Conservation (phyloP, 2,329 filamentous ascomycete species). For the Colletotrichum tabaci region DNA sequence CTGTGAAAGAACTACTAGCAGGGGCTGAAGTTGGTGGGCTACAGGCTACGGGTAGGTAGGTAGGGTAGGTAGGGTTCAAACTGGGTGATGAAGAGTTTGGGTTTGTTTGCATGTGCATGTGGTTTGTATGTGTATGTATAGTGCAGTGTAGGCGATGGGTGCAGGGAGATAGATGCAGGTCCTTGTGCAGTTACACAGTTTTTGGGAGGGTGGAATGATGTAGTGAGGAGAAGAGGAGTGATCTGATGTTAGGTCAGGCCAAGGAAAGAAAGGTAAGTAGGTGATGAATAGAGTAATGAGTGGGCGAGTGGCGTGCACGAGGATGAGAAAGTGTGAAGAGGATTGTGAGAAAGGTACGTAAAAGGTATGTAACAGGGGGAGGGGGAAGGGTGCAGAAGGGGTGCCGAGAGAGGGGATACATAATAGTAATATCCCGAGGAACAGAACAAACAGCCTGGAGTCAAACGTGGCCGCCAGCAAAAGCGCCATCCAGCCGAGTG, state of each 20-base stretch:
- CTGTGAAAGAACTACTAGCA: slow-evolving; percentile 27
- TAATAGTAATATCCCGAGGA: slow-evolving; percentile 26
- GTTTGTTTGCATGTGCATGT: slow-evolving; percentile 33
- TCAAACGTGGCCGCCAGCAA: slow-evolving; percentile 3
- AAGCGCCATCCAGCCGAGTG: neutral
- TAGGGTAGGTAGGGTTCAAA: neutral
- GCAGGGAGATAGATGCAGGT: neutral
- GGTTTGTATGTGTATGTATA: neutral
- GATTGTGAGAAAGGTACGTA: slow-evolving; percentile 32
- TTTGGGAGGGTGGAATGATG: slow-evolving; percentile 11
- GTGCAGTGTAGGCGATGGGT: neutral
- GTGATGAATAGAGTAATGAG: slow-evolving; percentile 28
- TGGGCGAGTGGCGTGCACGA: slow-evolving; percentile 33
- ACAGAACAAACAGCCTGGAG: slow-evolving; percentile 1
- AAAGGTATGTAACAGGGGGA: slow-evolving; percentile 32
- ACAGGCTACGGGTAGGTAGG: neutral
- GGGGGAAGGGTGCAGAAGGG: slow-evolving; percentile 4
- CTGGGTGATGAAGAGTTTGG: neutral
- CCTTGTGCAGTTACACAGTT: neutral
- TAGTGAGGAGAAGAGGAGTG: slow-evolving; percentile 21
- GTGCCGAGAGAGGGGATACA: slow-evolving; percentile 15
- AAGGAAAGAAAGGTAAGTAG: slow-evolving; percentile 33
- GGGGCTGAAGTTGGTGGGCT: neutral
- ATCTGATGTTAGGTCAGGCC: slow-evolving; percentile 28
- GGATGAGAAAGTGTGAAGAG: slow-evolving; percentile 13